Evolutionary conservation across 495 filamentous ascomycete genomes (phyloP).

Genomic region (Daldinia decipiens): DNA sequence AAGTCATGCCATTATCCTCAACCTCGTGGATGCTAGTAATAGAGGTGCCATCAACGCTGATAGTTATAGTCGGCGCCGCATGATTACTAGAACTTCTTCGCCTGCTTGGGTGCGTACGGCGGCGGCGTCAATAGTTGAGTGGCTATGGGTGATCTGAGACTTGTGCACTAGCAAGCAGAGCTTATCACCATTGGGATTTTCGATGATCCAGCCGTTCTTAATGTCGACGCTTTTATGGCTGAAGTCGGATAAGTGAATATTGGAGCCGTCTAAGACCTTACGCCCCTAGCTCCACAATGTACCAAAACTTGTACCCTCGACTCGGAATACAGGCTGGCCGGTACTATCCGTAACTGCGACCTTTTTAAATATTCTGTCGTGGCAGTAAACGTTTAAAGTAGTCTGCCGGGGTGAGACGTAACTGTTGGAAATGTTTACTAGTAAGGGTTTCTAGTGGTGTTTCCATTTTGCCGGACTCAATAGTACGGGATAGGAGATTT

Average conservation of each 20-base stretch:
- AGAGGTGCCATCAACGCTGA: background rate
- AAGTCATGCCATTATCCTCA: background rate
- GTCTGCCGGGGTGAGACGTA: background rate
- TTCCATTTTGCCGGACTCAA: background rate
- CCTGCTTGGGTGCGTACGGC: background rate
- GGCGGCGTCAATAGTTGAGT: conserved; percentile 2
- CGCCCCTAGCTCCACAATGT: background rate
- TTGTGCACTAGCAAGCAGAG: background rate
- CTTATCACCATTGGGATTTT: background rate
- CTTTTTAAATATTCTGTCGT: background rate
- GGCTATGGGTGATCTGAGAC: background rate
- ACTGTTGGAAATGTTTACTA: background rate
- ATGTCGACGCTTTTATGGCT: background rate
- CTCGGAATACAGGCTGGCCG: background rate
- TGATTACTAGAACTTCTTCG: background rate
- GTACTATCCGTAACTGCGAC: background rate
- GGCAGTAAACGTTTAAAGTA: background rate
- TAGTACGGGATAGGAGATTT: background rate
- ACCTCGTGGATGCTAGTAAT: background rate
- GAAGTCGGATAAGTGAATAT: background rate
- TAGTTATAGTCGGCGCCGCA: background rate
- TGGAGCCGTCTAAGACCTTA: background rate
- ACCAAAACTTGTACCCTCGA: background rate
- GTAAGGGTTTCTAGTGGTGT: background rate
- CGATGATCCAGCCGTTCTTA: background rate